Base-by-base conservation (phyloP, 2,329 filamentous ascomycete species). In the Sporothrix euskadiensis region DNA sequence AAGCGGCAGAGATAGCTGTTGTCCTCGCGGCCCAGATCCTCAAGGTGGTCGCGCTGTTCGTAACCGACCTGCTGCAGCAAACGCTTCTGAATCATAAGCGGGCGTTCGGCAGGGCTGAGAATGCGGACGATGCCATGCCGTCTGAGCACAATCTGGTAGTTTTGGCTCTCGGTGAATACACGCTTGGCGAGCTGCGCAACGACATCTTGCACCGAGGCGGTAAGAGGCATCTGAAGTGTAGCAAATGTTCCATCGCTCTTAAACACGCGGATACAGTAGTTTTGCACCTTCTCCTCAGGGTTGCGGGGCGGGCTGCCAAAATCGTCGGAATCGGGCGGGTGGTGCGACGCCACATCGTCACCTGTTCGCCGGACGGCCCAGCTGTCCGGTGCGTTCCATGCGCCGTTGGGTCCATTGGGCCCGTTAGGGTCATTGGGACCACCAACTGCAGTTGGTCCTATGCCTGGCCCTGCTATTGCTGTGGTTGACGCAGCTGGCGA, bases 1-100 rank as follows among this genome's bases (percentile, higher is more conserved):
- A 99, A 98, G 6, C 96, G 92, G 80, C 94, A 97, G 14, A 99
- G 87, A 78, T 98, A 99, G 80, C 94, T 97, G 81, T 98, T 97
- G 84, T 99, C 96, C 81, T 99, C 96, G 73, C 96, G 90, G 39
- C 96, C 96, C 71, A 99, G 89, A 75, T 98, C 96, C 80, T 98
- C 95, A 63, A 99, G 90, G 54, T 90, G 90, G 81, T 99, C 96
- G 73, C 89, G 89, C 44, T 94, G 90, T 73, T 93, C 91, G 79
- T 98, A 99, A 10, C 96, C 96, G 71, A 95, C 92, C 82, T 98
- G 94, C 81, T 97, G 92, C 22, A 99, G 84, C 22, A 99, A 86
- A 66, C 91, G 88, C 82, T 98, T 98, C 81, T 99, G 96, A 79
- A 99, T 94, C 32, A 96, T 86, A 49, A 98, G 86, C 0, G 96